Percentiles rank a stretch among this genome's conserved stretches.
phyloP scores from a whole-genome alignment of 2,329 filamentous ascomycete genomes.

The Cyphellophora attinorum region DNA sequence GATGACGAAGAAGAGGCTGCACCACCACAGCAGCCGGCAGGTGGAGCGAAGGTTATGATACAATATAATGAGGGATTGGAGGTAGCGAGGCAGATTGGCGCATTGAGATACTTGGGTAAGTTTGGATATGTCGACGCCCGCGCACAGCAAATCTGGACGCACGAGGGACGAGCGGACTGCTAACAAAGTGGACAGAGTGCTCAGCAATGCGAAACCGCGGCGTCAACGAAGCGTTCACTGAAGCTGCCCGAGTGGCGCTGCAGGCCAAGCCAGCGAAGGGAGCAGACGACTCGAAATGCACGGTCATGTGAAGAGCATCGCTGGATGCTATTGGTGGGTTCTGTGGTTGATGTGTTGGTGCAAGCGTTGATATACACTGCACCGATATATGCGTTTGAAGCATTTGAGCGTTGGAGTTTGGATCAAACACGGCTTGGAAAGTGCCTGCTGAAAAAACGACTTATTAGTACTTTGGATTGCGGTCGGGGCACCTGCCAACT shows the following conservation, averaged over 20 bases:
- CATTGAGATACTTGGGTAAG: conserved; percentile 76
- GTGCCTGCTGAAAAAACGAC: no score
- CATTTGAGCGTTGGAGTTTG: no score
- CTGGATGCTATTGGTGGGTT: no score
- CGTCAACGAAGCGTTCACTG: conserved; percentile 97
- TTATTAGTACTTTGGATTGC: no score
- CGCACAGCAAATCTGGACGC: no score
- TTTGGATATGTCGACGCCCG: background rate
- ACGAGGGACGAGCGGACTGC: no score
- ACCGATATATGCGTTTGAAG: no score
- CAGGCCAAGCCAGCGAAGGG: conserved; percentile 33
- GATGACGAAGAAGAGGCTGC: conserved; percentile 41
- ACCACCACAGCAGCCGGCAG: conserved; percentile 27
- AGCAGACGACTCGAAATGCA: conserved; percentile 22
- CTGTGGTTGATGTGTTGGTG: no score
- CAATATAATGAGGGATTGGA: conserved; percentile 86
- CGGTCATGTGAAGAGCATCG: conserved; percentile 17
- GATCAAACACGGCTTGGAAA: no score
- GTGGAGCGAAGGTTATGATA: no score
- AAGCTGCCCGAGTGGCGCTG: conserved; percentile 88
- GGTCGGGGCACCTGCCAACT: no score
- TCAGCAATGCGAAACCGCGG: conserved; percentile 97
- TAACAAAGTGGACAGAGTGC: conserved; percentile 56
- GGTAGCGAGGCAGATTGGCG: conserved; percentile 83
- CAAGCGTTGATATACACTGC: no score